Evolutionary conservation across 805 yeast genomes (phyloP).

Genomic region (Candida tallmaniae): DNA sequence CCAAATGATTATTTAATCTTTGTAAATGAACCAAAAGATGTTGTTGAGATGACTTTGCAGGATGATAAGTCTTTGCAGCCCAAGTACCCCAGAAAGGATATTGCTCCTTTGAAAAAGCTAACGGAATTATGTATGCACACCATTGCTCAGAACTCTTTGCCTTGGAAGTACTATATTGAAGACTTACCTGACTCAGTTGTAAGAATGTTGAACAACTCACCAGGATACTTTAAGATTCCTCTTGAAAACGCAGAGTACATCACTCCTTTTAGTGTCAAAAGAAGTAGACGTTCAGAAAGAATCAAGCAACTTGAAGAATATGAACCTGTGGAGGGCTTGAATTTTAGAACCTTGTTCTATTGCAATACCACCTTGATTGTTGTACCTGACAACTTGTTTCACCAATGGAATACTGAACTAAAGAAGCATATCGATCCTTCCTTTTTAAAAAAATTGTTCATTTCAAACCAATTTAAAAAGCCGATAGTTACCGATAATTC

Average conservation of each 20-base stretch:
- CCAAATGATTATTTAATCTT: constrained; percentile 9
- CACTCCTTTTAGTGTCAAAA: constrained; percentile 16
- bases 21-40: background rate
- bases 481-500: constrained; percentile 12
- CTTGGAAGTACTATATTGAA: constrained; percentile 50
- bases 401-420: constrained; percentile 62
- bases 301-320: constrained; percentile 9
- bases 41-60: background rate
- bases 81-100: background rate
- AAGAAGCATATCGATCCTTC: constrained; percentile 46
- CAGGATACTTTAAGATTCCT: constrained; percentile 43
- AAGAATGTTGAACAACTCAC: constrained; percentile 26
- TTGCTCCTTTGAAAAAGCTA: constrained; percentile 12
- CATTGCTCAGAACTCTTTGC: constrained; percentile 46
- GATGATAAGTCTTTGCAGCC: background rate
- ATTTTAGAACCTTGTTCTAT: constrained; percentile 31
- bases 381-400: constrained; percentile 62
- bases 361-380: constrained; percentile 55
- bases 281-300: constrained; percentile 16
- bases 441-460: constrained; percentile 29
- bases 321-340: constrained; percentile 14
- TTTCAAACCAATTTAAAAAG: constrained; percentile 29
- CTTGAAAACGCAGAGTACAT: constrained; percentile 17
- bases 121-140: constrained; percentile 38
- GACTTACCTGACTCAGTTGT: constrained; percentile 44